Evolutionary conservation across 352 stramenopile species (phyloP).

Genomic region (Globisporangium yorkense): DNA sequence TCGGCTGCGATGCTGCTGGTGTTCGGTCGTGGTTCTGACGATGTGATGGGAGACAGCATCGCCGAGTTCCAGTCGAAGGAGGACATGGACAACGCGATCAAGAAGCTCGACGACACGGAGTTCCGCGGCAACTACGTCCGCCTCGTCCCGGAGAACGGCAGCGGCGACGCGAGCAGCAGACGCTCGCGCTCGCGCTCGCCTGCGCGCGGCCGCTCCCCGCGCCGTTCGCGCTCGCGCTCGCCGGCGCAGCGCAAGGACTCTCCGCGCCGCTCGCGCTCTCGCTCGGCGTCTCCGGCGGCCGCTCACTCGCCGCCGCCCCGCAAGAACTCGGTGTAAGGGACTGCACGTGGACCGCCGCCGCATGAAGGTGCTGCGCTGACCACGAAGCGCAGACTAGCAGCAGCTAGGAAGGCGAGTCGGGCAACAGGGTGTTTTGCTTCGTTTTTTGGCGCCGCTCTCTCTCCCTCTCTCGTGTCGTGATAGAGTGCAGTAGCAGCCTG

Average conservation of each 20-base stretch:
- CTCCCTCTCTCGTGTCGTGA: neutral
- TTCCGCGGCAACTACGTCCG: slow-evolving; percentile 83
- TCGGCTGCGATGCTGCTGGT: neutral
- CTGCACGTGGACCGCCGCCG: neutral
- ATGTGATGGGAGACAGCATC: slow-evolving; percentile 26
- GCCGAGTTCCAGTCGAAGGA: slow-evolving; percentile 78
- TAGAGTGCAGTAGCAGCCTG: neutral
- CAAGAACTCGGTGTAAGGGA: slow-evolving; percentile 70
- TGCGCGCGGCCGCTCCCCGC: slow-evolving; percentile 49
- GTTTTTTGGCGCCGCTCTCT: neutral
- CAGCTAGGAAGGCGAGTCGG: neutral
- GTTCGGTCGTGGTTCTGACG: neutral
- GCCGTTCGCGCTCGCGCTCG: slow-evolving; percentile 67
- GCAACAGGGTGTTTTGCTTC: slow-evolving; percentile 13
- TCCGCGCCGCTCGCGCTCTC: slow-evolving; percentile 64
- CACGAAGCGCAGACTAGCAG: neutral
- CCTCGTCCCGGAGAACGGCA: slow-evolving; percentile 38
- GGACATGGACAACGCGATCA: slow-evolving; percentile 80
- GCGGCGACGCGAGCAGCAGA: slow-evolving; percentile 27
- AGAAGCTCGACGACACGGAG: slow-evolving; percentile 86
- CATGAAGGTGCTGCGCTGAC: neutral
- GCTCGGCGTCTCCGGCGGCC: slow-evolving; percentile 45
- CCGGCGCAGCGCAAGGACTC: slow-evolving; percentile 53
- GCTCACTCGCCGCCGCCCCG: slow-evolving; percentile 45
- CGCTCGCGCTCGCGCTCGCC: slow-evolving; percentile 30